Base-by-base conservation (phyloP, 2,329 filamentous ascomycete genomes). In the Pseudopyrenochaeta lycopersici region DNA sequence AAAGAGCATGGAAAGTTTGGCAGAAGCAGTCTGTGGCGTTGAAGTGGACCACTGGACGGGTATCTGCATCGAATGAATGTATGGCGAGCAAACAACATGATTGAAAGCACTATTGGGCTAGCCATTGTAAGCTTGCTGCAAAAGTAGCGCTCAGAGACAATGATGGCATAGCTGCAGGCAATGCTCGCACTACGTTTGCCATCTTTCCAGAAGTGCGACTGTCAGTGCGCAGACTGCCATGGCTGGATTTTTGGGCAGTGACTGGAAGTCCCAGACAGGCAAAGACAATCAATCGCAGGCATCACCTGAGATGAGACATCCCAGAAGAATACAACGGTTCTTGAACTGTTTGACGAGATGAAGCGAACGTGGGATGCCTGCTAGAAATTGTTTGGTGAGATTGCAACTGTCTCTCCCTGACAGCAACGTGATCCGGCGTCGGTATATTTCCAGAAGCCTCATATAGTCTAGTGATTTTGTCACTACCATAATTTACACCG, bases 41-140 rank as follows among this genome's bases (percentile, higher is more conserved):
- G 46, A 20, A 41, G 32, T 50, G 33, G 48, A 46, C 47, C 31
- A 56, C 54, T 52, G 30, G 43, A 43, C 54, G 39, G 49, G 41
- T 51, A 47, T 42, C 39, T 55, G 43, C 49, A 40, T 38, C 7
- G 33, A n/a, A 29, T 3, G 43, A 29, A 18, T 50, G 54, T 29
- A 23, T 17, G 36, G 21, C 18, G 29, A 50, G 12, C 60, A 61
- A 58, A 56, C n/a, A n/a, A n/a, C n/a, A n/a, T n/a, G n/a, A n/a
- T n/a, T n/a, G n/a, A n/a, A n/a, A n/a, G n/a, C n/a, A n/a, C n/a
- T n/a, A n/a, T n/a, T n/a, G n/a, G n/a, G n/a, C n/a, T n/a, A n/a
- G n/a, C n/a, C n/a, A n/a, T n/a, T n/a, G n/a, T n/a, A n/a, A n/a
- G 14, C 30, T 23, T 44, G 12, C 14, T 27, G 23, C 23, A 9